phyloP scores from a whole-genome alignment of 177 flowering plant species.

The Tripterygium wilfordii region DNA sequence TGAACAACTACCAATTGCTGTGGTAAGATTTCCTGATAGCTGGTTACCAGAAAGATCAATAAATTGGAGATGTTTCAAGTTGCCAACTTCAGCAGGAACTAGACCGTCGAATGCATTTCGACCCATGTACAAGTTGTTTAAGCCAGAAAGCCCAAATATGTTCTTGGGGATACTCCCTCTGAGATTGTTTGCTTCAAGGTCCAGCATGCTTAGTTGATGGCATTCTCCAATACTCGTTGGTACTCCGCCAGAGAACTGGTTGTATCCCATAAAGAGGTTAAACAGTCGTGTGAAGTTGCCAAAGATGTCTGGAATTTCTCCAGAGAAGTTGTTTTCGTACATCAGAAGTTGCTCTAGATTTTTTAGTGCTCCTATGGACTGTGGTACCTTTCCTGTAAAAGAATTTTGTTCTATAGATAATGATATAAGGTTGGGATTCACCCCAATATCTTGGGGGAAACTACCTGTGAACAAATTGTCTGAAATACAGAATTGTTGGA shows the following conservation, averaged over 20 bases:
- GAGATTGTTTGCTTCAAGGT: constrained; percentile 6
- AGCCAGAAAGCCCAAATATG: background rate
- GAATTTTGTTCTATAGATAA: background rate
- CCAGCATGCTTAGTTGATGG: background rate
- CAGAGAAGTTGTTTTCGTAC: background rate
- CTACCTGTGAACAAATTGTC: no score
- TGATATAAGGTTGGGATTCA: no score
- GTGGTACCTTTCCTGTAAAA: no score
- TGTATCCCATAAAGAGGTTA: background rate
- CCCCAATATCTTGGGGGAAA: no score
- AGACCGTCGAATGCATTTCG: constrained; percentile 1
- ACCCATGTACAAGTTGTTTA: background rate
- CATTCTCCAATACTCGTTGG: constrained; percentile 4
- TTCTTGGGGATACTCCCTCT: background rate
- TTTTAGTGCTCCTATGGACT: background rate
- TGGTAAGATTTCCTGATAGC: constrained; percentile 4
- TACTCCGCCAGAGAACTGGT: constrained; percentile 2
- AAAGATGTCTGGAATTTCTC: background rate
- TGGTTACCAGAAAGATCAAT: background rate
- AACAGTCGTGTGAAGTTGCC: background rate
- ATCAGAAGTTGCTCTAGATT: background rate
- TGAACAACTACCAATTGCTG: constrained; percentile 1
- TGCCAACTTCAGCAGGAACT: constrained; percentile 4
- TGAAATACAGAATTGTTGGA: no score
- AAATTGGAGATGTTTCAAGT: background rate